phyloP scores from a whole-genome alignment of 176 grass and related monocot genomes.

The Aegilops tauschii region DNA sequence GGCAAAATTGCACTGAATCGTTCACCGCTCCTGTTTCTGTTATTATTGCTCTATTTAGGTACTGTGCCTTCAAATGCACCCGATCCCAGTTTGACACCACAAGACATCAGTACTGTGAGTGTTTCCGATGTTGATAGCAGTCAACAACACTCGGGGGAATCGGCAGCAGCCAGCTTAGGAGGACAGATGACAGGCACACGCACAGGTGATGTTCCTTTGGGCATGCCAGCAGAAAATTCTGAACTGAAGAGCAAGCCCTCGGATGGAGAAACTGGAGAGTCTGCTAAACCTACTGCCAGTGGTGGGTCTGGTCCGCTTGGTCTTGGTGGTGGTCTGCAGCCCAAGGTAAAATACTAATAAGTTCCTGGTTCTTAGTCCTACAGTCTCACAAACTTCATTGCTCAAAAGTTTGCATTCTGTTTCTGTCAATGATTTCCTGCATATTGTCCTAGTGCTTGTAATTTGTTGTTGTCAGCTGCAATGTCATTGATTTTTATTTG shows the following conservation, averaged over 20 bases:
- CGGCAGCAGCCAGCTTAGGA: slow-evolving; percentile 10
- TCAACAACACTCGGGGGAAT: slow-evolving; percentile 12
- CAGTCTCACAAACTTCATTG: not conserved
- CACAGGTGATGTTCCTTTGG: slow-evolving; percentile 24
- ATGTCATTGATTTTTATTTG: not conserved
- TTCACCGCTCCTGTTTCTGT: slow-evolving; percentile 15
- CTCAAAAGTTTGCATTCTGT: not conserved
- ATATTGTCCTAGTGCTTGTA: not conserved
- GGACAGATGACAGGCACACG: not conserved
- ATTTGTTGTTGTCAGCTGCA: not conserved
- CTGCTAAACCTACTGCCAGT: slow-evolving; percentile 41
- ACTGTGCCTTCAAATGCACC: not conserved
- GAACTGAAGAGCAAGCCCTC: not conserved
- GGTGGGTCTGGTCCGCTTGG: slow-evolving; percentile 56
- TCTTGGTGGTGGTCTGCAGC: slow-evolving; percentile 81
- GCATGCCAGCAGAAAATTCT: slow-evolving; percentile 44
- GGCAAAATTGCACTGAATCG: not conserved
- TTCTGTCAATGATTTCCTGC: not conserved
- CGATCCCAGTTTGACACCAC: slow-evolving; percentile 17
- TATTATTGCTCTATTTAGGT: slow-evolving; percentile 28
- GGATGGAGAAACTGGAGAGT: slow-evolving; percentile 33
- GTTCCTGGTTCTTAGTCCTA: not conserved
- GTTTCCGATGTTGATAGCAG: not conserved
- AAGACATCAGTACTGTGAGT: slow-evolving; percentile 19
- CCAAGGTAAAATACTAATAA: slow-evolving; percentile 57